Conservation (phyloP, 106 monocot species). For the Phalaenopsis equestris region DNA sequence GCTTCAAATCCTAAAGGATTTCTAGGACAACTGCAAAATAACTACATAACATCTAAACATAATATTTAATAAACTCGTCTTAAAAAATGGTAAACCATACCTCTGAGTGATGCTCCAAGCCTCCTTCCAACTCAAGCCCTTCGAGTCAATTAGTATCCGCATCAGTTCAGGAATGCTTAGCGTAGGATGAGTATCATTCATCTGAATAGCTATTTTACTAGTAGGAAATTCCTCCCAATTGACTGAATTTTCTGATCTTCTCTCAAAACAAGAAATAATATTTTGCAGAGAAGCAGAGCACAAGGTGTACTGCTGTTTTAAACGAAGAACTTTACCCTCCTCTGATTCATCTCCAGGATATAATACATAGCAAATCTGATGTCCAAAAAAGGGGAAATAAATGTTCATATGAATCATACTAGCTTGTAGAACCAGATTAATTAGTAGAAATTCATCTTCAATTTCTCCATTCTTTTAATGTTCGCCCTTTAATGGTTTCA, state of each 20-base stretch:
- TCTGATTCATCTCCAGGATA: slow-evolving; percentile 93
- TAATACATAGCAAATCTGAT: slow-evolving; percentile 83
- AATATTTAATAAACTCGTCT: neutral
- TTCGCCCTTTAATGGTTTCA: neutral
- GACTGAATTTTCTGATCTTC: slow-evolving; percentile 56
- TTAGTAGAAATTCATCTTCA: neutral
- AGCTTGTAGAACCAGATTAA: neutral
- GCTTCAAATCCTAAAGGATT: neutral
- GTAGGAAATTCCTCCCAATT: slow-evolving; percentile 91
- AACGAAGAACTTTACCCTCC: slow-evolving; percentile 88
- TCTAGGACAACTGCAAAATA: neutral
- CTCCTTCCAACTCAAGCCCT: slow-evolving; percentile 79
- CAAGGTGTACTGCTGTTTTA: slow-evolving; percentile 96
- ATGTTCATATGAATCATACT: neutral
- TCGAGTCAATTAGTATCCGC: slow-evolving; percentile 78
- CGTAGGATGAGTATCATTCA: slow-evolving; percentile 99
- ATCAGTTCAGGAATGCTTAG: slow-evolving; percentile 96
- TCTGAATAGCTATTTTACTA: slow-evolving; percentile 89
- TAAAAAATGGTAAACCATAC: slow-evolving; percentile 22
- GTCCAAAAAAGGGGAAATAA: neutral
- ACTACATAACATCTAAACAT: neutral
- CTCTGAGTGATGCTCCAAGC: slow-evolving; percentile 93
- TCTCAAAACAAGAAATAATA: slow-evolving; percentile 90
- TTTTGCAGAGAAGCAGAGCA: slow-evolving; percentile 99
- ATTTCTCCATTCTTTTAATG: neutral